A percentile compares a stretch with the other conserved stretches of the same genome.
phyloP scores from a whole-genome alignment of 805 yeast genomes.

The Torulaspora microellipsoides region DNA sequence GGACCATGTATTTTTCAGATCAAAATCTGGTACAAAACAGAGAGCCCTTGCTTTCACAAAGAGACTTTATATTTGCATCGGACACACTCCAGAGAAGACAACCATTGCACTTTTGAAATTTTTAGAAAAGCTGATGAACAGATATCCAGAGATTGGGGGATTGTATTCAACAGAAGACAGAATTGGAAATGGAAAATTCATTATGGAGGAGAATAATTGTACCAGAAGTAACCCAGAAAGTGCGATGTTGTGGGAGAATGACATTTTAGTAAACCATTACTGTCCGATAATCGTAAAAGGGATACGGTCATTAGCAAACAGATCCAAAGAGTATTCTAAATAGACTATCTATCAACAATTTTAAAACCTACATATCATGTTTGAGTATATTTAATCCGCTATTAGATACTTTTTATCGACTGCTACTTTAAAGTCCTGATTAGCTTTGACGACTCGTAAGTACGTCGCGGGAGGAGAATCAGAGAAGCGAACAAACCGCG shows the following conservation, averaged over 20 bases:
- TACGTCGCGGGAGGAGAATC: too few species aligned
- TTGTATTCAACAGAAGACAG: constrained; percentile 86
- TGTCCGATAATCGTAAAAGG: constrained; percentile 77
- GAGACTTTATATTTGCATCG: constrained; percentile 58
- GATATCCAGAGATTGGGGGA: constrained; percentile 68
- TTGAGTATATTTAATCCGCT: too few species aligned
- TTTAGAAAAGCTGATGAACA: constrained; percentile 65
- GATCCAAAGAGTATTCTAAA: constrained; percentile 27
- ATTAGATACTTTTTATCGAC: neutral
- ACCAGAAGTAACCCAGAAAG: constrained; percentile 82
- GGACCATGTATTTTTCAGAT: constrained; percentile 75
- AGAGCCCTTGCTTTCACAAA: constrained; percentile 82
- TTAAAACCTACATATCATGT: too few species aligned
- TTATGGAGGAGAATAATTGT: constrained; percentile 58
- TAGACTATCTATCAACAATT: constrained; percentile 1
- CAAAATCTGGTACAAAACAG: constrained; percentile 58
- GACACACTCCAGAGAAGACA: constrained; percentile 86
- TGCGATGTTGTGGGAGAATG: constrained; percentile 87
- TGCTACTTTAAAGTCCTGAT: neutral
- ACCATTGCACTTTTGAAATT: constrained; percentile 73
- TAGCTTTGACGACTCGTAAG: too few species aligned
- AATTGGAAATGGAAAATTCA: constrained; percentile 73
- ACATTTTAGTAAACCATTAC: constrained; percentile 74
- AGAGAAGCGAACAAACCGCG: neutral
- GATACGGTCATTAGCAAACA: constrained; percentile 40